Percentiles rank a stretch among this genome's conserved stretches.
phyloP scores from a whole-genome alignment of 805 yeast species.

The Wickerhamomyces tratensis region DNA sequence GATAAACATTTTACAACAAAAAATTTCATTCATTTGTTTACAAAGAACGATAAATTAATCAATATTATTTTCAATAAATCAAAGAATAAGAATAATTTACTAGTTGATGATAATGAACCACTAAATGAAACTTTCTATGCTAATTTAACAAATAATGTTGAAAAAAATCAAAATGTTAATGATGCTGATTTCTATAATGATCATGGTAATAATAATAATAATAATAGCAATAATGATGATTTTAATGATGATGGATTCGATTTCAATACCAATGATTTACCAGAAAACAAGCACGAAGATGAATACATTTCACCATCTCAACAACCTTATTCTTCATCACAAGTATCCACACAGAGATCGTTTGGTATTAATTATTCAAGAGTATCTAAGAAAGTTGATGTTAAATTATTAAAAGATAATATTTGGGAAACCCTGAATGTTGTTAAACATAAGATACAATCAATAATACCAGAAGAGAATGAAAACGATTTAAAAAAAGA shows the following conservation, averaged over 20 bases:
- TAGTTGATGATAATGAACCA: constrained; percentile 14
- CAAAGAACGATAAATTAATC: constrained; percentile 44
- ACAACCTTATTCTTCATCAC: constrained; percentile 11
- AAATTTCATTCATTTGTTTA: constrained; percentile 54
- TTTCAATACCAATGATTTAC: constrained; percentile 17
- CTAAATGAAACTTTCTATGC: constrained; percentile 71
- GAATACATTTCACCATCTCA: constrained; percentile 5
- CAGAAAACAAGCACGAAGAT: constrained; percentile 3
- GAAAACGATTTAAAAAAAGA: too few species aligned
- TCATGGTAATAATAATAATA: constrained; percentile 15
- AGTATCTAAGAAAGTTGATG: constrained; percentile 73
- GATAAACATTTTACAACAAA: constrained; percentile 68
- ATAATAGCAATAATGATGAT: constrained; percentile 18
- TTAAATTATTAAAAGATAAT: constrained; percentile 63
- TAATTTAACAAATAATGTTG: constrained; percentile 29
- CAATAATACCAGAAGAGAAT: too few species aligned
- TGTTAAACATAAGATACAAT: too few species aligned
- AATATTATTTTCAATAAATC: constrained; percentile 24
- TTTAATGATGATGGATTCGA: constrained; percentile 22
- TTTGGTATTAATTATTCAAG: constrained; percentile 51
- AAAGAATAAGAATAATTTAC: constrained; percentile 1
- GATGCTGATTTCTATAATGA: constrained; percentile 30
- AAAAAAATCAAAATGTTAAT: constrained; percentile 18
- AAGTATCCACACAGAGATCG: constrained; percentile 18
- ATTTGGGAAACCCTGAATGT: constrained; percentile 50